Conservation (phyloP, 2,329 filamentous ascomycete genomes). For the Hirsutella minnesotensis region DNA sequence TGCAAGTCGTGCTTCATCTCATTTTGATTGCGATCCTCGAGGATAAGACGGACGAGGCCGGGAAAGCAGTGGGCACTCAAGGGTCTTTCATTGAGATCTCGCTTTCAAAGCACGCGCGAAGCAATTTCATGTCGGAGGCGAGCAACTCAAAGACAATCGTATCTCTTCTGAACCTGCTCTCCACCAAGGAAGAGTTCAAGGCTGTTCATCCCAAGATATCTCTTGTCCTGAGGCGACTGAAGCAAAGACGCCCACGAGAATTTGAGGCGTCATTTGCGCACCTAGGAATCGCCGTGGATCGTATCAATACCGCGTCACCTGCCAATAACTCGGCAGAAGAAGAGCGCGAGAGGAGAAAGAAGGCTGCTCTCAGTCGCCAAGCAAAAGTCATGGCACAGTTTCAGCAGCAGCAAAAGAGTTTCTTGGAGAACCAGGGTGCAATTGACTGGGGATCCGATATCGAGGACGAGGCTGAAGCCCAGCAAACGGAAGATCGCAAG, state of each 20-base stretch:
- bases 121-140: conserved; percentile 46
- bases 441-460: conserved; percentile 77
- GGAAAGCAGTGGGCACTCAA: conserved; percentile 25
- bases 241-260: conserved; percentile 63
- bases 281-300: conserved; percentile 59
- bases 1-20: conserved; percentile 85
- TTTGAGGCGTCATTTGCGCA: conserved; percentile 58
- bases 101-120: conserved; percentile 50
- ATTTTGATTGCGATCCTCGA: conserved; percentile 77
- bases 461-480: conserved; percentile 55
- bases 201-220: conserved; percentile 75
- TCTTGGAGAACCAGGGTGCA: conserved; percentile 77
- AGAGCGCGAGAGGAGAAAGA: conserved; percentile 76
- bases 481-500: conserved; percentile 51
- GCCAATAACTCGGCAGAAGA: conserved; percentile 55
- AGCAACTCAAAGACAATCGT: conserved; percentile 50
- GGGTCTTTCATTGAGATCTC: conserved; percentile 64
- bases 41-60: conserved; percentile 52
- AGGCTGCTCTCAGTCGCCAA: conserved; percentile 78
- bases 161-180: conserved; percentile 49
- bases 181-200: conserved; percentile 62
- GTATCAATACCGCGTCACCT: conserved; percentile 74
- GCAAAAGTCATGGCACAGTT: conserved; percentile 96
- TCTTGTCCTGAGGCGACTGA: conserved; percentile 73
- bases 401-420: conserved; percentile 92